Base-by-base conservation (phyloP, 805 yeast genomes). In the Suhomyces sp. region DNA sequence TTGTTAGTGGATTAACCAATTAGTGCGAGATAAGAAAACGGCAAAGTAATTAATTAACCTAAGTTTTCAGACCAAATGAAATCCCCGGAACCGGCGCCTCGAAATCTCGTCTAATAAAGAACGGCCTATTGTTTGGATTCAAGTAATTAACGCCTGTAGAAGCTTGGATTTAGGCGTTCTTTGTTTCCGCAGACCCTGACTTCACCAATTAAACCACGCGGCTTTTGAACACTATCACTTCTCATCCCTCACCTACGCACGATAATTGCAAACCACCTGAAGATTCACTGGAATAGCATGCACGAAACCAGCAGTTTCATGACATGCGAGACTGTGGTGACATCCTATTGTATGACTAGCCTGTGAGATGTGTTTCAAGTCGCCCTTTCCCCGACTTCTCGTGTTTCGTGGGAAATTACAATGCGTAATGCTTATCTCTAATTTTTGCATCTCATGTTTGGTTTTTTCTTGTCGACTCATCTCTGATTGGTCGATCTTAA, bases 341-440 rank as follows among this genome's bases (percentile, higher is more conserved):
- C 35, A 29, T 3, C n/a, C 17, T 31, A n/a, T n/a, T 31, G 35
- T 31, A 31, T n/a, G 35, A 12, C 31, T 27, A 27, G 35, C 35
- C 9, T 31, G 35, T 29, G 15, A n/a, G 13, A n/a, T n/a, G 33
- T 31, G 35, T 13, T n/a, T 6, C 35, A 31, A n/a, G 41, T 37
- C 41, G 21, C 21, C 41, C 41, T 41, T 39, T 41, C 19, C 27
- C 44, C 44, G 21, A 17, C 15, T 41, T 20, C 15, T 20, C 17
- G n/a, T 17, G 44, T 21, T 29, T 20, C 24, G 19, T 20, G 13
- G 4, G 29, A 13, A 8, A 20, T 41, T 41, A 41, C 19, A 20
- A 21, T 22, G 25, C 47, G 31, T 20, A 45, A 8, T 45, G 40
- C 47, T 45, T 45, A 45, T 45, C 47, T 45, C 13, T 27, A 29